Base-by-base conservation (phyloP, 345 rosid species). In the Ceriops tagal region DNA sequence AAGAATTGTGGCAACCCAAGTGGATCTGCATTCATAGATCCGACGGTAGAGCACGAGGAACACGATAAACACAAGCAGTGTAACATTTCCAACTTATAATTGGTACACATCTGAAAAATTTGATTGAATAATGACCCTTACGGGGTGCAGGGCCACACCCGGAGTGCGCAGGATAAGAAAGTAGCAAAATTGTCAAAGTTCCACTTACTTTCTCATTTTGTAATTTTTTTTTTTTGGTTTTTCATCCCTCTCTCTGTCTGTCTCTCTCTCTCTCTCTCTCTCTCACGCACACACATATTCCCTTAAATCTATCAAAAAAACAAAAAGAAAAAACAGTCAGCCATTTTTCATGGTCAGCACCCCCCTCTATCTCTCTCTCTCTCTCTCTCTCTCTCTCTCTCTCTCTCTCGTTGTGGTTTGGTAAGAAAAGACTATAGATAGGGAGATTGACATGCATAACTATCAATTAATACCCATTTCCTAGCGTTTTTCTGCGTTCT, bases 101-200 rank as follows among this genome's bases (percentile, higher is more conserved):
- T 10, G 10, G 2, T 24, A 24, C 13, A 11, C 47, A 11, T 16
- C 11, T 11, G 3, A 16, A 43, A 43, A 43, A 0, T 43, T 43
- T 2, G 4, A 2, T 37, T 43, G 3, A 11, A 43, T 43, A 43
- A 43, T 11, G 3, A 13, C 47, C 47, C 47, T 11, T 10, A 37
- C 47, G 3, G 47, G 47, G 10, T 3, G 47, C 47, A 11, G 47
- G 11, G 46, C 46, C 46, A 39, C 11, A 6, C 39, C 8, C 32
- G 7, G 22, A 67, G 71, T 72, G 84, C 84, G 84, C 81, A 81
- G 75, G 81, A 81, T 81, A 78, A 72, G 76, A 43, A 37, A 64
- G 37, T 9, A 26, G 60, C 61, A 24, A 24, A 67, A 49, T 43
- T 67, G 61, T 67, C 53, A 35, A 67, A 35, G 53, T 56, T 6